A percentile compares a stretch with the other conserved stretches of the same genome.
These are phyloP conservation scores for Alternaria gansuensis DNA, from an alignment of 2,329 filamentous ascomycete genomes.

Conservation along the genomic window DNA sequence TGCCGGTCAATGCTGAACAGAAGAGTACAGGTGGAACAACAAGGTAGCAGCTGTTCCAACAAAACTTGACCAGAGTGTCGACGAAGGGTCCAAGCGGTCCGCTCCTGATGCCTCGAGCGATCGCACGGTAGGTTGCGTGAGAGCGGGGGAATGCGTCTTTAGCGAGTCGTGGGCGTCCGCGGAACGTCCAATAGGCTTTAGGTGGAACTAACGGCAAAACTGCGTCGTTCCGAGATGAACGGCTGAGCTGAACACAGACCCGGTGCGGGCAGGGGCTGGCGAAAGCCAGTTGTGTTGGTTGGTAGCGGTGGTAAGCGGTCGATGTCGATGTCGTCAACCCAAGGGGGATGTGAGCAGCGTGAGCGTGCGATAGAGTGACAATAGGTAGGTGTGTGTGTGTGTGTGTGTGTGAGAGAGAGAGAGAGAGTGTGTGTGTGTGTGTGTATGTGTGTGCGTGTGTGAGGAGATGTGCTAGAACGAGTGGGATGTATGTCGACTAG, in stretches of 20 bases:
- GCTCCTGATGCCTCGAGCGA: constrained; percentile 43
- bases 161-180: constrained; percentile 46
- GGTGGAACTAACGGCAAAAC: constrained; percentile 41
- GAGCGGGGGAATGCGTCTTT: constrained; percentile 47
- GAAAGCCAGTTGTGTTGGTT: constrained; percentile 23
- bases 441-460: constrained; percentile 17
- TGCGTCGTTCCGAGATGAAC: constrained; percentile 33
- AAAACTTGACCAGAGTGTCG: constrained; percentile 24
- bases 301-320: constrained; percentile 19
- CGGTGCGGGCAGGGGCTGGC: constrained; percentile 24
- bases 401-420: too few relatives aligned
- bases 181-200: constrained; percentile 41
- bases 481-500: constrained; percentile 49
- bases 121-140: constrained; percentile 44
- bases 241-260: constrained; percentile 30
- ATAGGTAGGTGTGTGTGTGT: constrained; percentile 29
- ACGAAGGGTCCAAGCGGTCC: constrained; percentile 36
- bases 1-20: constrained; percentile 18
- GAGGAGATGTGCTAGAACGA: constrained; percentile 47
- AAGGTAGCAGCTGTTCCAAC: constrained; percentile 18
- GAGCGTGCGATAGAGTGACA: constrained; percentile 36
- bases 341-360: constrained; percentile 31
- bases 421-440: constrained; percentile 27
- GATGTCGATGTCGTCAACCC: constrained; percentile 31
- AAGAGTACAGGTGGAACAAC: constrained; percentile 23